These are phyloP conservation scores for Helotiales sp. DNA, from an alignment of 2,329 filamentous ascomycete genomes.

Conservation along the genomic window DNA sequence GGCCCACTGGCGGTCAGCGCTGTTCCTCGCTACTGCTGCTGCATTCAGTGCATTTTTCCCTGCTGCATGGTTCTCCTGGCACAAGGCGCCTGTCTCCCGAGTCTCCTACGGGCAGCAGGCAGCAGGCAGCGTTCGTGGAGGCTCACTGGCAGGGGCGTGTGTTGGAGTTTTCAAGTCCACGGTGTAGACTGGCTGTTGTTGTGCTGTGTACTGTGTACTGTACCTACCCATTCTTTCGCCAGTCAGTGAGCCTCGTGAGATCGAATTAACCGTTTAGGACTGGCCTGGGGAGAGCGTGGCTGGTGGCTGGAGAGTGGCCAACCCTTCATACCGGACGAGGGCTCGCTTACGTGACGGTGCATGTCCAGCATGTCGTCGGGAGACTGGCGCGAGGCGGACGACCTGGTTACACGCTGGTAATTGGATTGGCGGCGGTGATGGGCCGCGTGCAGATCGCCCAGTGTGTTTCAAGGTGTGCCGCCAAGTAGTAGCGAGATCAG, in stretches of 20 bases:
- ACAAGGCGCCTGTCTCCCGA: background rate
- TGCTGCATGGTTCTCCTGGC: constrained; percentile 5
- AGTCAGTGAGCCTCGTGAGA: background rate
- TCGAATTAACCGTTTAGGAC: constrained; percentile 3
- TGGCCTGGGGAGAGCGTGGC: no score
- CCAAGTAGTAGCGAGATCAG: constrained; percentile 21
- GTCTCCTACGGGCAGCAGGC: background rate
- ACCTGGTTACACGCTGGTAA: background rate
- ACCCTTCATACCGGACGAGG: constrained; percentile 26
- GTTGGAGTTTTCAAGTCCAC: background rate
- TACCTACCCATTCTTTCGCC: background rate
- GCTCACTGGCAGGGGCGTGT: background rate
- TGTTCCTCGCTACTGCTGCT: background rate
- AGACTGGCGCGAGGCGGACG: background rate
- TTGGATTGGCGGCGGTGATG: constrained; percentile 8
- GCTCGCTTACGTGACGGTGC: constrained; percentile 22
- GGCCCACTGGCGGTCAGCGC: background rate
- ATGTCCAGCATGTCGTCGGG: background rate
- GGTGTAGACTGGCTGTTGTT: background rate
- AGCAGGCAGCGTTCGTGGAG: background rate
- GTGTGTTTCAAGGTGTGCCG: constrained; percentile 19
- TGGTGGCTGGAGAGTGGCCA: constrained; percentile 11
- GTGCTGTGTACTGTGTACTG: background rate
- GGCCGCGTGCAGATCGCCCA: constrained; percentile 14
- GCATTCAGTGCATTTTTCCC: constrained; percentile 3